Conservation (phyloP, 2,329 filamentous ascomycete genomes). For the Tympanopsis confertula region DNA sequence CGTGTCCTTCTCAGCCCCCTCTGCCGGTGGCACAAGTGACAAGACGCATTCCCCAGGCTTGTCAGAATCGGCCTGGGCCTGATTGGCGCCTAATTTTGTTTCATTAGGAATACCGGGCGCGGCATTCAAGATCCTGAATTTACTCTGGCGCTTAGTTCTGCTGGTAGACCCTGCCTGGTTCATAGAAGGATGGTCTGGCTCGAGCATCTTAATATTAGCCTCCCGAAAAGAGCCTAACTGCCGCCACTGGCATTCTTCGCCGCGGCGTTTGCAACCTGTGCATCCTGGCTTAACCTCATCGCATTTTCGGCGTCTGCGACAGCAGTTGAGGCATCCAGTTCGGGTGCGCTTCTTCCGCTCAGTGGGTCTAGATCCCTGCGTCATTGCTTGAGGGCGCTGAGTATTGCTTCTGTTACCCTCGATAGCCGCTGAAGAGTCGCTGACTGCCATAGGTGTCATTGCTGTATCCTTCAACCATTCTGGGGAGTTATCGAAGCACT, state of each 20-base stretch:
- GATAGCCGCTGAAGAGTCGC: not conserved
- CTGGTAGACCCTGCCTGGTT: no score
- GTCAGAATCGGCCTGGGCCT: no score
- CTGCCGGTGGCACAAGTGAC: no score
- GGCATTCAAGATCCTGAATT: no score
- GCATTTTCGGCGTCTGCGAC: constrained; percentile 18
- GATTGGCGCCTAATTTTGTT: no score
- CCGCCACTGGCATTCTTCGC: constrained; percentile 17
- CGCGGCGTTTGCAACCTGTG: constrained; percentile 14
- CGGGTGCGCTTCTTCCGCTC: constrained; percentile 12
- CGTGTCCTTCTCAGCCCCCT: no score
- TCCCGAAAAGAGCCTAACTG: constrained; percentile 16
- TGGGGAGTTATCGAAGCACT: no score
- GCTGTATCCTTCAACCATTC: no score
- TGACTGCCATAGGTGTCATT: not conserved
- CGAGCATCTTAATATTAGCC: constrained; percentile 14
- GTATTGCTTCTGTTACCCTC: not conserved
- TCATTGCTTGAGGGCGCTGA: not conserved
- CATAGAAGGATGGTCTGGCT: constrained; percentile 16
- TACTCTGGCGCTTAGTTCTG: no score
- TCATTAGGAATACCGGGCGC: no score
- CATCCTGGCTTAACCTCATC: constrained; percentile 17
- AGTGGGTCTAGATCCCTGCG: not conserved
- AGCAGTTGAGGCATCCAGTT: constrained; percentile 18
- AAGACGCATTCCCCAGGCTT: no score